These are phyloP conservation scores for Microsporum canis DNA, from an alignment of 2,329 filamentous ascomycete species.

Conservation along the genomic window DNA sequence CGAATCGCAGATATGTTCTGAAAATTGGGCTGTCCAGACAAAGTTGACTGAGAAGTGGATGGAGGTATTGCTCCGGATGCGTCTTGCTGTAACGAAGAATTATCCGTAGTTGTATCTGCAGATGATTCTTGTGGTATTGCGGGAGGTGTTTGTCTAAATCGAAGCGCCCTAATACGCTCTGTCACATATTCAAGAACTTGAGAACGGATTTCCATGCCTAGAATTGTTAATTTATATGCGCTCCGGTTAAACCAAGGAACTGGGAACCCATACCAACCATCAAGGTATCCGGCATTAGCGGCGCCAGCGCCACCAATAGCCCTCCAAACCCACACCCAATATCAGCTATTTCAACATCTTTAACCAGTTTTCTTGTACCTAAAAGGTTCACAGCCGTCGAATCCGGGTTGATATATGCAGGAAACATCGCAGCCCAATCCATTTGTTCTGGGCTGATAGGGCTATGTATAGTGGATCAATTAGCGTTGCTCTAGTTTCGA, in stretches of 20 bases:
- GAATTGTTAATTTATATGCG: not conserved
- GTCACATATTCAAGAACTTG: constrained; percentile 86
- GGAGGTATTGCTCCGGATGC: not conserved
- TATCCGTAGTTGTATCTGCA: not conserved
- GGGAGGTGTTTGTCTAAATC: constrained; percentile 37
- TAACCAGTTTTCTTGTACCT: constrained; percentile 39
- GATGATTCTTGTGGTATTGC: constrained; percentile 6
- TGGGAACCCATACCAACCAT: constrained; percentile 56
- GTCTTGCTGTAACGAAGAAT: not conserved
- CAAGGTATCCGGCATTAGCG: constrained; percentile 67
- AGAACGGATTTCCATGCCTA: constrained; percentile 82
- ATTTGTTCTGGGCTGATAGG: constrained; percentile 68
- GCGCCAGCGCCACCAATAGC: constrained; percentile 72
- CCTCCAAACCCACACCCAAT: constrained; percentile 97
- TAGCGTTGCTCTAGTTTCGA: constrained; percentile 8
- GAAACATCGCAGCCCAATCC: constrained; percentile 84
- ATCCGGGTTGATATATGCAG: constrained; percentile 50
- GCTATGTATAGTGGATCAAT: constrained; percentile 37
- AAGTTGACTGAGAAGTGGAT: not conserved
- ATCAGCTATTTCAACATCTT: constrained; percentile 82
- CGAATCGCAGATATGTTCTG: constrained; percentile 83
- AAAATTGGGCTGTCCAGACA: constrained; percentile 37
- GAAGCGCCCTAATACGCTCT: constrained; percentile 72
- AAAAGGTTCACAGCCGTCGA: constrained; percentile 22
- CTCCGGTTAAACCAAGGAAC: too few relatives aligned